These are phyloP conservation scores for Fagopyrum tataricum DNA, from an alignment of 148 eudicot genomes.

Conservation along the genomic window DNA sequence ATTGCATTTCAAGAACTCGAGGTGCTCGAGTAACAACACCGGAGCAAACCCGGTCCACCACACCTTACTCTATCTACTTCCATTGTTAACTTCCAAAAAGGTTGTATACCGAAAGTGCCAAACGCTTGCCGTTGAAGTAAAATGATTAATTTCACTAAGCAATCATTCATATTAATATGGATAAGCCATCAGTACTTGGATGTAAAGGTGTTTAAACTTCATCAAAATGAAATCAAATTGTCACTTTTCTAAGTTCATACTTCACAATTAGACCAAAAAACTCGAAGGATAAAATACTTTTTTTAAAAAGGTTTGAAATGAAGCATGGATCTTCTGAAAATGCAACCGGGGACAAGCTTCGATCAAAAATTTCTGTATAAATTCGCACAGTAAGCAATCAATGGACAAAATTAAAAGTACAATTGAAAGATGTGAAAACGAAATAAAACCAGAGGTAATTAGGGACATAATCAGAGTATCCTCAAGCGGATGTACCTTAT, in stretches of 20 bases:
- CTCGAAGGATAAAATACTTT: not conserved
- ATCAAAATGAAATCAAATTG: not conserved
- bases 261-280: no score
- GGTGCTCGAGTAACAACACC: no score
- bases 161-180: conserved; percentile 2
- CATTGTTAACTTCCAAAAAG: not conserved
- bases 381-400: no score
- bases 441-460: not conserved
- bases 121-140: conserved; percentile 10
- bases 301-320: no score
- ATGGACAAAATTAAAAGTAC: not conserved
- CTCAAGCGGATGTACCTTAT: not conserved
- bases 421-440: not conserved
- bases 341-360: no score
- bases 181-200: no score
- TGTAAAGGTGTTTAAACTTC: not conserved
- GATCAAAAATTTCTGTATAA: no score
- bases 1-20: no score
- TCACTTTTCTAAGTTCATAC: not conserved
- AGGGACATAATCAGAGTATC: not conserved
- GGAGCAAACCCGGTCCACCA: not conserved
- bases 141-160: conserved; percentile 8
- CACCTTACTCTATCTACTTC: not conserved
- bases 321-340: no score
- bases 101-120: conserved; percentile 3